Conservation (phyloP, 805 yeast genomes). For the Nakazawaea siamensis region DNA sequence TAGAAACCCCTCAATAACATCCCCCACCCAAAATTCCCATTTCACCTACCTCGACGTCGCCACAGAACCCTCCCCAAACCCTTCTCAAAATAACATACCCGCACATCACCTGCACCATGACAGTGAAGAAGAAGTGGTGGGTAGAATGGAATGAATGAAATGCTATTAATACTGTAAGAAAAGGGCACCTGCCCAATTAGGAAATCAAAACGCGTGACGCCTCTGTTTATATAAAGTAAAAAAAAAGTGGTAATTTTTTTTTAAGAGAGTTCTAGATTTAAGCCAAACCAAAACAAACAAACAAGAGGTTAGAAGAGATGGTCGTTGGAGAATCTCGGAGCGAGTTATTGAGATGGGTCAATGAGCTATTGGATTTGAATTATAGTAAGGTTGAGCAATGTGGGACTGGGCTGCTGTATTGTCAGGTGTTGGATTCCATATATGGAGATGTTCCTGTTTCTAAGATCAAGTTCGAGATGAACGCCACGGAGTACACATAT, state of each 20-base stretch:
- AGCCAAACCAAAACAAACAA: too few species aligned
- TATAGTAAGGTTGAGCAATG: slow-evolving; percentile 83
- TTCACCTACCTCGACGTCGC: slow-evolving; percentile 9
- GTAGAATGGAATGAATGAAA: too few species aligned
- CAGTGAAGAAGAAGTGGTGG: too few species aligned
- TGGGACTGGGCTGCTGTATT: slow-evolving; percentile 93
- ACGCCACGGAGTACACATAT: slow-evolving; percentile 61
- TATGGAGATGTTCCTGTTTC: slow-evolving; percentile 76
- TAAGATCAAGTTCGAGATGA: slow-evolving; percentile 65
- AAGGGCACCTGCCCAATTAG: background rate
- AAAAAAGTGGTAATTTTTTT: too few species aligned
- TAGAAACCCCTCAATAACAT: too few species aligned
- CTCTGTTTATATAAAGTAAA: too few species aligned
- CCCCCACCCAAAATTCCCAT: too few species aligned
- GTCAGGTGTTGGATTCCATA: slow-evolving; percentile 84
- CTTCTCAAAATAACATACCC: too few species aligned
- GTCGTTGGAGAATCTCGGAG: slow-evolving; percentile 67
- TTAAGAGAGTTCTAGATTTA: too few species aligned
- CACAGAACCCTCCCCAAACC: slow-evolving; percentile 10
- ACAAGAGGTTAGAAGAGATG: too few species aligned
- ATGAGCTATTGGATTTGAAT: slow-evolving; percentile 54
- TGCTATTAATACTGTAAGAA: too few species aligned
- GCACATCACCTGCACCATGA: too few species aligned
- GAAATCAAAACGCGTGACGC: background rate
- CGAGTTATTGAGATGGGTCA: slow-evolving; percentile 82